phyloP scores from a whole-genome alignment of 192 early-diverging fungal species.

The Linnemannia hyalina region DNA sequence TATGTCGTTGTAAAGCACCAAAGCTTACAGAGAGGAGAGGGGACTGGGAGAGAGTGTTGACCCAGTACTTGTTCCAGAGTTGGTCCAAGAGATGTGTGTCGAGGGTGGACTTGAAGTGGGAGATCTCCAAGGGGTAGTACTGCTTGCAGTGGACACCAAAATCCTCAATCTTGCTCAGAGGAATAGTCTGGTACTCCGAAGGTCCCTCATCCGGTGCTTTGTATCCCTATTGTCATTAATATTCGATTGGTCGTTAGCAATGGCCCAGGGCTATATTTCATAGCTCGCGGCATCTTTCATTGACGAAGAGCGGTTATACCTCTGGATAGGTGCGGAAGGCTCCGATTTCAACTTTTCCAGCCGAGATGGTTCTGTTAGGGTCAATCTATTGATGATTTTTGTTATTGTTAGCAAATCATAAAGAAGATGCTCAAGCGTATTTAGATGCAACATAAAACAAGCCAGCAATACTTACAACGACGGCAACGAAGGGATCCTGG shows the following conservation, averaged over 20 bases:
- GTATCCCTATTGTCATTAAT: conserved; percentile 68
- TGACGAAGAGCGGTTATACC: conserved; percentile 47
- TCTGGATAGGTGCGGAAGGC: conserved; percentile 99
- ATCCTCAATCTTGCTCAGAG: conserved; percentile 96
- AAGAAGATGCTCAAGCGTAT: too few species aligned
- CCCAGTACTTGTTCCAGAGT: conserved; percentile 99
- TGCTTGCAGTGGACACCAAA: conserved; percentile 94
- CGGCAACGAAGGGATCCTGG: conserved; percentile 94
- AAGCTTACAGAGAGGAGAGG: conserved; percentile 83
- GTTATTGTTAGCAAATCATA: background rate
- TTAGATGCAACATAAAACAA: background rate
- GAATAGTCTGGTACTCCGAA: conserved; percentile 92
- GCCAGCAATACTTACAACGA: conserved; percentile 75
- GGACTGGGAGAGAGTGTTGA: conserved; percentile 94
- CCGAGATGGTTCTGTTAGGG: conserved; percentile 96
- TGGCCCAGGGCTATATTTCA: background rate
- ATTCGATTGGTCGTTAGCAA: background rate
- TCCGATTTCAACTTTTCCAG: conserved; percentile 97
- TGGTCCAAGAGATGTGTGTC: conserved; percentile 90
- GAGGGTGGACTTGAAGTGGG: conserved; percentile 92
- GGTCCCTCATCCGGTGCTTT: conserved; percentile 81
- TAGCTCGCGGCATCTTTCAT: background rate
- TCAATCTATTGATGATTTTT: conserved; percentile 76
- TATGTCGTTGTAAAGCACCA: background rate
- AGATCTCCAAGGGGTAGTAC: conserved; percentile 92